Evolutionary conservation across 139 green algal species (phyloP).

Genomic region (Volvox africanus): DNA sequence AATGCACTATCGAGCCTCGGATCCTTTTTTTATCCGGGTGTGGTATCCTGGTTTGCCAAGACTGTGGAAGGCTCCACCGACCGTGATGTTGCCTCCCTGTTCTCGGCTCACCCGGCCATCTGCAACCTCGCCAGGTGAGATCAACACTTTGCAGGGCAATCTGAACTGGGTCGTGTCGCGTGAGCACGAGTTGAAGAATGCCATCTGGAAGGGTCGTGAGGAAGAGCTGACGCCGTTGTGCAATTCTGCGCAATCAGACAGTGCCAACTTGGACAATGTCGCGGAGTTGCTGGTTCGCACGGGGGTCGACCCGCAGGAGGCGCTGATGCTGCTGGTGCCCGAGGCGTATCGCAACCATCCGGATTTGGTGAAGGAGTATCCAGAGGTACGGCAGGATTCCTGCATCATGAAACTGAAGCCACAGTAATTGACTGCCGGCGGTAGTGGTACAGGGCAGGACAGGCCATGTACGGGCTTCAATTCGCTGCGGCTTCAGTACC

Average conservation of each 20-base stretch:
- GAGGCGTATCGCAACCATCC: slow-evolving; percentile 88
- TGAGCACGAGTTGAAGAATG: slow-evolving; percentile 88
- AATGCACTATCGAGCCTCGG: too few species aligned
- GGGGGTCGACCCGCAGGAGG: slow-evolving; percentile 83
- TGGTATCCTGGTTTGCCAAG: too few species aligned
- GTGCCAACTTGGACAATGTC: slow-evolving; percentile 96
- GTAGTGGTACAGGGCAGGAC: not conserved
- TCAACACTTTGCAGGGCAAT: slow-evolving; percentile 99
- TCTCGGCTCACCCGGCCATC: not conserved
- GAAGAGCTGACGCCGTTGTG: slow-evolving; percentile 91
- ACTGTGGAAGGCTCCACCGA: too few species aligned
- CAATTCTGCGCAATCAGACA: slow-evolving; percentile 88
- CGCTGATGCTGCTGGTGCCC: slow-evolving; percentile 96
- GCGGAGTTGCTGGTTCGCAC: slow-evolving; percentile 94
- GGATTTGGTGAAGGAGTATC: slow-evolving; percentile 84
- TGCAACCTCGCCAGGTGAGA: slow-evolving; percentile 83
- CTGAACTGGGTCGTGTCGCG: slow-evolving; percentile 98
- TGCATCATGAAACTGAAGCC: too few species aligned
- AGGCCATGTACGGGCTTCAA: not conserved
- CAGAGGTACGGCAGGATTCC: slow-evolving; percentile 57
- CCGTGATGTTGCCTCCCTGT: too few species aligned
- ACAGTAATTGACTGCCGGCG: too few species aligned
- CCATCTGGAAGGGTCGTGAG: slow-evolving; percentile 93
- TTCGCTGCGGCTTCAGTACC: not conserved
- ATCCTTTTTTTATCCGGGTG: too few species aligned